These are phyloP conservation scores for Allium fistulosum DNA, from an alignment of 106 monocot species.

Conservation along the genomic window DNA sequence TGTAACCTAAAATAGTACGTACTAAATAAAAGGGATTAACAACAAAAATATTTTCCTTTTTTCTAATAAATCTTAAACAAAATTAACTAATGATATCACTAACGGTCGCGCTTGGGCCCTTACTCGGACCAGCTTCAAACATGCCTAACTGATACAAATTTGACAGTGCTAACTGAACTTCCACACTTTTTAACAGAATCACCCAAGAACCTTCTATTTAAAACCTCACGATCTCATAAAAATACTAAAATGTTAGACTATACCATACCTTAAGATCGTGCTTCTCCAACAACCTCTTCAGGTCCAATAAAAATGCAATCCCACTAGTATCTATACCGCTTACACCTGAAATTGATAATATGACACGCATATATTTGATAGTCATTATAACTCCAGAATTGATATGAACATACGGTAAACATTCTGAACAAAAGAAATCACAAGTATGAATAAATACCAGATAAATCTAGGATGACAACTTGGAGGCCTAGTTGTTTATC, in stretches of 20 bases:
- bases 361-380: neutral
- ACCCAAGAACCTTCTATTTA: neutral
- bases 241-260: neutral
- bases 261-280: conserved; percentile 40
- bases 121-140: no score
- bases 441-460: conserved; percentile 27
- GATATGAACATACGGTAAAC: neutral
- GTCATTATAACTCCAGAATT: neutral
- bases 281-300: conserved; percentile 59
- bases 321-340: conserved; percentile 69
- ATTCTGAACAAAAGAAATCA: neutral
- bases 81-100: no score
- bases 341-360: conserved; percentile 29
- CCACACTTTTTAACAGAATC: no score
- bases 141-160: no score
- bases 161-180: no score
- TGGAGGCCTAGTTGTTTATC: conserved; percentile 28
- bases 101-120: no score
- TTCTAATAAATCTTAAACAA: no score
- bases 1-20: no score
- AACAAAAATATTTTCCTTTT: no score
- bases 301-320: conserved; percentile 49
- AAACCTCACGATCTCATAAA: neutral
- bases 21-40: no score
- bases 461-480: conserved; percentile 67